Base-by-base conservation (phyloP, 768 basidiomycete species). In the Daedaleopsis nitida region DNA sequence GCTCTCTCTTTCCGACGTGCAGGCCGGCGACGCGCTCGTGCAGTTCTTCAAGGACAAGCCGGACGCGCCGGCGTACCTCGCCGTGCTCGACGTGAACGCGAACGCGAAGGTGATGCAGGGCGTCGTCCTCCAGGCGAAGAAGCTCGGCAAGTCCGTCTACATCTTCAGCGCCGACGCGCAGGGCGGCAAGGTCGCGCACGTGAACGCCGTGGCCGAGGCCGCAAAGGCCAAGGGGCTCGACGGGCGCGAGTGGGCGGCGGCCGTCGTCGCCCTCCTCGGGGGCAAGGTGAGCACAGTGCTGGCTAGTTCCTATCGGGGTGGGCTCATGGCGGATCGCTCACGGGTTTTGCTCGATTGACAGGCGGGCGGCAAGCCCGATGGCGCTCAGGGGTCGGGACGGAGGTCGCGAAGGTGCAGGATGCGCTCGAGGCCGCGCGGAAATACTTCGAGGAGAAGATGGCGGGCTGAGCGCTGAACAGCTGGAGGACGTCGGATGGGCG, bases 361-460 rank as follows among this genome's bases (percentile, higher is more conserved):
- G 93, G 94, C 94, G 54, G 97, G 97, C 57, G 97, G 97, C 14
- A 98, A 96, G 75, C 93, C 93, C 60, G 97, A 98, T 39, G 83
- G 85, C 57, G 90, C 91, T 1, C 94, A 96, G 70, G 97, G 97
- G 86, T 96, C 14, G 97, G 97, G 34, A 75, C 79, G 3, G 81
- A 92, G 62, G 73, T 81, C 0, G 74, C 74, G 24, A 87, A 83
- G 74, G 75, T 94, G 2, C 76, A 81, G 16, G 91, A 90, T 60
- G 95, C 92, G 1, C 66, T 94, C 19, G 70, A 68, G 57, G 78
- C 79, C 23, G 93, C 91, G 4, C 76, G 76, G 63, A 70, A 76
- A 52, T 80, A 66, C 42, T 81, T 75, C 65, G 59, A 57, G 35
- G 37, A 55, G 13, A 65, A 67, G 52, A 62, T 59, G 21, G 48